phyloP scores from a whole-genome alignment of 768 basidiomycete species.

The Podaxis sp. region DNA sequence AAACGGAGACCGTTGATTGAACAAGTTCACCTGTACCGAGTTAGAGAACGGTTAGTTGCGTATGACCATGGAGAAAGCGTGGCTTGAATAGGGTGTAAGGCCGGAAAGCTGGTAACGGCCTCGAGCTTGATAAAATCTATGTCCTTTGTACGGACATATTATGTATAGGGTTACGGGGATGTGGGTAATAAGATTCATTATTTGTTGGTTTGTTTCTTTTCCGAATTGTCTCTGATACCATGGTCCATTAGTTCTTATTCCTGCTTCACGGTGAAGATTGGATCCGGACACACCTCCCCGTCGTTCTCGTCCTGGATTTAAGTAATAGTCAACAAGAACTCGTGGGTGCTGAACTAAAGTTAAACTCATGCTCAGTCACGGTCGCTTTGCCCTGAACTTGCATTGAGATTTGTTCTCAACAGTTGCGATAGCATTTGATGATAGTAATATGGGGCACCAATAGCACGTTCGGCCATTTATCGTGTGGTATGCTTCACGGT shows the following conservation, averaged over 20 bases:
- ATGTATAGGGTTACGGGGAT: neutral
- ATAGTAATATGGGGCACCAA: neutral
- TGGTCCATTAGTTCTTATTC: neutral
- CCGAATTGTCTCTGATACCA: neutral
- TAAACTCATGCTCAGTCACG: constrained; percentile 7
- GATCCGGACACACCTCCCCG: neutral
- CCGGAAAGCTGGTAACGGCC: neutral
- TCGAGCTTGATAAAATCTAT: neutral
- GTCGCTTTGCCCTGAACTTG: neutral
- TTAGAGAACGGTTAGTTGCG: neutral
- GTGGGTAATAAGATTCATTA: neutral
- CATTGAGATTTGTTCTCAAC: neutral
- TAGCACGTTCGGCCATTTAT: neutral
- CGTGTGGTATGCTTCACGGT: neutral
- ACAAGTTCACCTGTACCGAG: neutral
- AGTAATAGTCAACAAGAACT: neutral
- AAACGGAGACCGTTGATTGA: neutral
- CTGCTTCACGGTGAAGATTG: neutral
- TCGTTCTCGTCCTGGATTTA: neutral
- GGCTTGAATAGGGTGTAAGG: neutral
- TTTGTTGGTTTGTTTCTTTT: neutral
- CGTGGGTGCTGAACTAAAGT: neutral
- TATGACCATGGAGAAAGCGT: neutral
- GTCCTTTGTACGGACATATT: neutral
- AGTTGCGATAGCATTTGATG: neutral